Percentiles rank a stretch among this genome's conserved stretches.
phyloP scores from a whole-genome alignment of 2,329 filamentous ascomycete species.

The Colletotrichum sp. region DNA sequence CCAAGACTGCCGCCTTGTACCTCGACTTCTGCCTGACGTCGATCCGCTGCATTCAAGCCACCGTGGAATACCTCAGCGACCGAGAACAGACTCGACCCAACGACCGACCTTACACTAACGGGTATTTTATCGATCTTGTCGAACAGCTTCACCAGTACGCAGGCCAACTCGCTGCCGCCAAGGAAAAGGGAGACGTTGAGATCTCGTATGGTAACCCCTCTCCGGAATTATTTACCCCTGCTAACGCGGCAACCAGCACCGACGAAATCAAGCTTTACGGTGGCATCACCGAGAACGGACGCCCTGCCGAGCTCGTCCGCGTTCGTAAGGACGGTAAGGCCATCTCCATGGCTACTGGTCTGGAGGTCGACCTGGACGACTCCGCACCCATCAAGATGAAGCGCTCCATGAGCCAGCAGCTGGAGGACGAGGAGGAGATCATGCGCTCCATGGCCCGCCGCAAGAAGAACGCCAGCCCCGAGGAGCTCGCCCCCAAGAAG shows the following conservation, averaged over 20 bases:
- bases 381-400: conserved; percentile 59
- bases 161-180: conserved; percentile 77
- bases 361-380: conserved; percentile 63
- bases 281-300: conserved; percentile 81
- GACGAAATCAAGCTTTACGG: conserved; percentile 83
- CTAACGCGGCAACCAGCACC: conserved; percentile 32
- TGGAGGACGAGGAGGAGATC: conserved; percentile 81
- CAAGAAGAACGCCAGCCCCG: conserved; percentile 89
- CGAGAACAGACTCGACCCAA: conserved; percentile 83
- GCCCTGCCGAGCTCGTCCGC: conserved; percentile 82
- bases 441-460: conserved; percentile 93
- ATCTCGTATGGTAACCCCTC: conserved; percentile 54
- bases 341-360: conserved; percentile 76
- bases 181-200: conserved; percentile 67
- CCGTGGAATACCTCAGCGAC: conserved; percentile 84
- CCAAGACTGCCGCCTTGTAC: conserved; percentile 74
- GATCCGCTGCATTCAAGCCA: conserved; percentile 88
- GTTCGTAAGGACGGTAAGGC: conserved; percentile 80
- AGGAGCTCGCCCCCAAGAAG: conserved; percentile 80
- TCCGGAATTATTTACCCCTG: background rate
- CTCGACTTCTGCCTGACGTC: conserved; percentile 90
- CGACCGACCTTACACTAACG: conserved; percentile 92
- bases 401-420: conserved; percentile 71
- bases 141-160: conserved; percentile 94
- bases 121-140: conserved; percentile 95